A percentile compares a stretch with the other conserved stretches of the same genome.
Conservation (phyloP, 2,329 filamentous ascomycete species). For the Apiospora marii region DNA sequence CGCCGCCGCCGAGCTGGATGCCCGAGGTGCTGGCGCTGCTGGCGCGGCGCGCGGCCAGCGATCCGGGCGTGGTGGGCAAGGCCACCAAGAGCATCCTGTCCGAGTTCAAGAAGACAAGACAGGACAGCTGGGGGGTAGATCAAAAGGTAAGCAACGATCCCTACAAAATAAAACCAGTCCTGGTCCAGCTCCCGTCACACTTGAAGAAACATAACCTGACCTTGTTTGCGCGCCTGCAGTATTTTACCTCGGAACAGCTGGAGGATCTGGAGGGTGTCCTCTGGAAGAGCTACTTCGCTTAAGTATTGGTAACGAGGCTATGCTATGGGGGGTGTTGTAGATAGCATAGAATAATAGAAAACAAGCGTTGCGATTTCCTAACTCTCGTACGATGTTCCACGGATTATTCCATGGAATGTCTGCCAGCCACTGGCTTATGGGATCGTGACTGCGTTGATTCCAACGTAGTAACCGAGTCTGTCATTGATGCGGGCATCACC, state of each 20-base stretch:
- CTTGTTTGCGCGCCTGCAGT: slow-evolving; percentile 50
- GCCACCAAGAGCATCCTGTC: slow-evolving; percentile 93
- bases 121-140: slow-evolving; percentile 98
- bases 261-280: slow-evolving; percentile 95
- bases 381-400: not conserved
- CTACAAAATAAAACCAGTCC: no score
- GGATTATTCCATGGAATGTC: no score
- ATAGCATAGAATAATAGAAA: not conserved
- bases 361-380: not conserved
- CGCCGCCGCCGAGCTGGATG: slow-evolving; percentile 92
- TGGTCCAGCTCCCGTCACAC: not conserved
- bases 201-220: slow-evolving; percentile 37
- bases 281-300: slow-evolving; percentile 99
- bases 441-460: no score
- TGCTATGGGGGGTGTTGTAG: not conserved
- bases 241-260: slow-evolving; percentile 90
- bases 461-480: no score
- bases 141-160: slow-evolving; percentile 76
- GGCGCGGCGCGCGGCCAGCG: slow-evolving; percentile 84
- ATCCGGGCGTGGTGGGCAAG: slow-evolving; percentile 92
- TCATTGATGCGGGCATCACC: no score
- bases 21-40: slow-evolving; percentile 88
- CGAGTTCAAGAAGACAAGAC: slow-evolving; percentile 99
- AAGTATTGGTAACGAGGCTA: slow-evolving; percentile 32
- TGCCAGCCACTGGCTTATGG: no score